Base-by-base conservation (phyloP, 23 red algal genomes). In the Chondrus crispus region DNA sequence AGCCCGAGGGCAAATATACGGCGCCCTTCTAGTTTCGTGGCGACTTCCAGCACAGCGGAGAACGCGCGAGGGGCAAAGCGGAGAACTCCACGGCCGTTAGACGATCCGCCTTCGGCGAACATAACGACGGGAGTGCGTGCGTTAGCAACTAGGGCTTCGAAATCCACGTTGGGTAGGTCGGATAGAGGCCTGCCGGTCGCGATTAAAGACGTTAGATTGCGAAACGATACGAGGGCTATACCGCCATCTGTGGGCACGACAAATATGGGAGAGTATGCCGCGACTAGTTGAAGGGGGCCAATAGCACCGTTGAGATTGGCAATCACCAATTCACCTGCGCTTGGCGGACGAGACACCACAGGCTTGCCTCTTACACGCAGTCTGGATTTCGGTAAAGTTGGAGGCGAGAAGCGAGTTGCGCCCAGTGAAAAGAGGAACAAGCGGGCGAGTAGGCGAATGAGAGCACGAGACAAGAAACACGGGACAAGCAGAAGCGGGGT, bases 1-100 rank as follows among this genome's bases (percentile, higher is more conserved):
- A 32, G 35, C 26, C 60, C 60, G 9, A 66, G 60, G 7, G 60
- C 60, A 6, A 66, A 6, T 22, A 66, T 66, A 6, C 60, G 60
- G 35, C 26, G 9, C 9, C 26, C 26, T 9, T 22, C 8, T 9
- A 32, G 60, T 9, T 32, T 22, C 26, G 60, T 66, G 8, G 60
- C 60, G n/a, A n/a, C n/a, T n/a, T n/a, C n/a, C n/a, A n/a, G n/a
- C 8, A 66, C 26, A 32, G 60, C 60, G 60, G 20, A 22, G 9
- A 52, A 36, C 6, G 60, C 35, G 60, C 35, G 60, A n/a, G 60
- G 9, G 36, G 63, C 18, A 49, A 93, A 93, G 66, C 54, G 41
- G n/a, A 86, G 68, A 35, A 93, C 79, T 48, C 90, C 90, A 40
- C 46, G 45, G 35, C 80, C 90, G 81, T 93, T 93, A 46, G 90